These are phyloP conservation scores for Ustilago shanxiensis DNA, from an alignment of 1,284 basidiomycete genomes.

Conservation along the genomic window DNA sequence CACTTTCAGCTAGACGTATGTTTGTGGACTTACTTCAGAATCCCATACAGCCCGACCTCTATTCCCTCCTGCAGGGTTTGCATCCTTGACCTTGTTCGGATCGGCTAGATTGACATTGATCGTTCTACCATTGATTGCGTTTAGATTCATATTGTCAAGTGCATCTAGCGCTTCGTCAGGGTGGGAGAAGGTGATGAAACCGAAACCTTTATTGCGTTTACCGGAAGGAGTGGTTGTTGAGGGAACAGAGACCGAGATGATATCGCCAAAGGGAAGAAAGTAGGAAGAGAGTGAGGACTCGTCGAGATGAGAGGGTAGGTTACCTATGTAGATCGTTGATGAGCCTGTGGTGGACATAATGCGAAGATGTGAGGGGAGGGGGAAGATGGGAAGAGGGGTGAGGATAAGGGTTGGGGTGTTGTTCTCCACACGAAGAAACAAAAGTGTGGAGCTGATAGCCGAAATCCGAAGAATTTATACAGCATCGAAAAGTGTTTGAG, in stretches of 20 bases:
- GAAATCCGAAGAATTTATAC: constrained; percentile 6
- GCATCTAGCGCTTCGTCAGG: constrained; percentile 45
- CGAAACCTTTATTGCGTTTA: constrained; percentile 43
- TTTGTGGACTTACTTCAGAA: constrained; percentile 45
- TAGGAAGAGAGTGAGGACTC: constrained; percentile 24
- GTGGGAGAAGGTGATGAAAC: constrained; percentile 44
- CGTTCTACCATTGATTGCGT: constrained; percentile 28
- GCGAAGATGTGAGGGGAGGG: not conserved
- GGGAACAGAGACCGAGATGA: constrained; percentile 48
- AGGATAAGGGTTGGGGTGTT: not conserved
- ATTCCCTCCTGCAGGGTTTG: not conserved
- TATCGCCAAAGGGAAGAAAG: constrained; percentile 52
- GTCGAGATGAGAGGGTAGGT: constrained; percentile 26
- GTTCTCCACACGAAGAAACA: not conserved
- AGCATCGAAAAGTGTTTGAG: not conserved
- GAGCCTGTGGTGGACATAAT: constrained; percentile 2
- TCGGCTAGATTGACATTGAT: constrained; percentile 48
- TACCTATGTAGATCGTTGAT: constrained; percentile 39
- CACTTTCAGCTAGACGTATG: no score
- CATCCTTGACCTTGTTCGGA: constrained; percentile 25
- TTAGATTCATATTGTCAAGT: constrained; percentile 57
- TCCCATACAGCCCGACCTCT: constrained; percentile 35
- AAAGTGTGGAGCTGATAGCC: constrained; percentile 1
- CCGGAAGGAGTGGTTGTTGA: constrained; percentile 10
- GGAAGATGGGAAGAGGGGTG: not conserved